phyloP scores from a whole-genome alignment of 2,329 filamentous ascomycete species.

The Amylocarpus encephaloides region DNA sequence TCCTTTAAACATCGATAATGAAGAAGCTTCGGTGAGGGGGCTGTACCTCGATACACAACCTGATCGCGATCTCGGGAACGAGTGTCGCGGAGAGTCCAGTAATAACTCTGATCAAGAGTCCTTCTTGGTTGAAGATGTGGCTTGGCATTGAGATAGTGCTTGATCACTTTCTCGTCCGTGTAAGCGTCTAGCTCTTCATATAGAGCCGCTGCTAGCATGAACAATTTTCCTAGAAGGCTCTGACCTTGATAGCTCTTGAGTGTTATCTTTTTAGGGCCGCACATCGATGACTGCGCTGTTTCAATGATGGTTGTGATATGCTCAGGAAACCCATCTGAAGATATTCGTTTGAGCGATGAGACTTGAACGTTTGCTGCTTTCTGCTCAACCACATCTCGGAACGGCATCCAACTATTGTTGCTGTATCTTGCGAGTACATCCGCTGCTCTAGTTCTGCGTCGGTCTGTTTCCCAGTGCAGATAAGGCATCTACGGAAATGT shows the following conservation, averaged over 20 bases:
- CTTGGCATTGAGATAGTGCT: background rate
- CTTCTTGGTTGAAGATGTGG: conserved; percentile 2
- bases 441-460: conserved; percentile 12
- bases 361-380: background rate
- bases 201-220: conserved; percentile 1
- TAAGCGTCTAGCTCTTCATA: conserved; percentile 3
- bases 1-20: background rate
- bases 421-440: conserved; percentile 10
- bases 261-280: background rate
- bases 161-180: conserved; percentile 1
- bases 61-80: conserved; percentile 31
- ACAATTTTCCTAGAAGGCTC: background rate
- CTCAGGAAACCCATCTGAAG: background rate
- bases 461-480: conserved; percentile 28
- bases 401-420: conserved; percentile 3
- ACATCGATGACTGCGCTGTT: background rate
- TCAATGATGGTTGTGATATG: background rate
- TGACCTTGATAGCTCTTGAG: background rate
- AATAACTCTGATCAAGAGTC: conserved; percentile 38
- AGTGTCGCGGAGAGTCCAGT: conserved; percentile 35
- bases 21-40: background rate
- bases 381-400: conserved; percentile 8
- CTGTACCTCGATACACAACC: conserved; percentile 22
- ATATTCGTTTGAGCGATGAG: background rate
- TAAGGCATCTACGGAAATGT: conserved; percentile 24